Evolutionary conservation across 257 asterid genomes (phyloP), one percentile per base, ranked within the genome.

Genomic region (Gentiana dahurica): DNA sequence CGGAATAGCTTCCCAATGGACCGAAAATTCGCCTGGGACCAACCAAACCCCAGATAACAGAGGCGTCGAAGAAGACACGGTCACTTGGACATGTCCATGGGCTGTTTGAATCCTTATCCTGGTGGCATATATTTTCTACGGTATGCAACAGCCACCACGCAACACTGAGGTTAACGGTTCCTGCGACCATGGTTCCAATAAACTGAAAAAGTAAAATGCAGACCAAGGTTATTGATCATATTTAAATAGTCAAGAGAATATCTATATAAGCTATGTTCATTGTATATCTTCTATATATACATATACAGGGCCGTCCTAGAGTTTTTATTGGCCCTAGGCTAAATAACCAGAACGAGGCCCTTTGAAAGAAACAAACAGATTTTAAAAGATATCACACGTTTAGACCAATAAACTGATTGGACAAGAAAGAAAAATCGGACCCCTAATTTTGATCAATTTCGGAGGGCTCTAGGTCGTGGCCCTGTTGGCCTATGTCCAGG

Each of bases 31-130:
- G 61, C 38, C 1, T 62, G 0, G 95, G 95, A 7, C 95, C 64
- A 0, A 81, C 89, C 0, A 85, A 74, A 4, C 95, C 95, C 95
- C 95, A 85, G 1, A 85, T 82, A 7, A 85, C 91, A 0, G 95
- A 82, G 3, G 92, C 95, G 12, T 82, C 89, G 37, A 67, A 86
- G 79, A 86, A 82, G 43, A 83, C 87, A 0, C 57, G 81, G 54
- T 86, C 95, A 2, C 35, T 51, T 2, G 93, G 81, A 47, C 95
- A 86, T 0, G 95, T 86, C 95, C 95, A 82, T 0, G 92, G 93
- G 15, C 83, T 82, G 66, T 86, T 73, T 2, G 80, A 65, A 2
- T 59, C 54, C 61, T 75, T 72, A 12, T 62, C 71, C 6, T 53
- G 79, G 49, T 74, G 67, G 51, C 84, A 78, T 47, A 78, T 74